Evolutionary conservation across 2,329 filamentous ascomycete genomes (phyloP), one percentile per base, ranked within the genome.

Genomic region (Epichloe baconii): DNA sequence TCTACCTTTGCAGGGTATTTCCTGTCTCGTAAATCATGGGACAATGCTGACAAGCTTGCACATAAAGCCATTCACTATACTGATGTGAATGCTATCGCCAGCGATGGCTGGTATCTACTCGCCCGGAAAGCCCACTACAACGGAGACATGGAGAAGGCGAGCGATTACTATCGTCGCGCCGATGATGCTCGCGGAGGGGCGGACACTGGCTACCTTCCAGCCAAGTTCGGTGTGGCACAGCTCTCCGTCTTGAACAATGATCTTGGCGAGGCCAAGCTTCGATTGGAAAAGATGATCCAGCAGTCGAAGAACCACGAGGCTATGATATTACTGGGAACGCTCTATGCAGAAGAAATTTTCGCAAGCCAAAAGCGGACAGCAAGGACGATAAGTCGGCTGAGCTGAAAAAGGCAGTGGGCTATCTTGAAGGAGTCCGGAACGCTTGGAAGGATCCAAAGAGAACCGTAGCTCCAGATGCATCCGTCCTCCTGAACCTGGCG

Each of bases 261-360:
- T 62, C 78, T 88, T 35, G 88, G 90, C 52, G 90, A 93, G 54
- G 93, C 93, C 26, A 97, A 97, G 66, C 85, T 96, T 61, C 82
- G 87, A 23, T 74, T 98, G 23, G 93, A 98, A 66, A 96, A 95
- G 71, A 91, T 97, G 62, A 82, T 95, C 35, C 88, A 95, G 63
- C 83, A 89, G 56, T 83, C 85, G 4, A 89, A 87, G 56, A 83
- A 76, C 56, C 76, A 91, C 19, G 94, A 98, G 62, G 89, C 89
- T 2, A 94, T 95, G 84, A 88, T 88, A 42, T 73, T 98, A 15
- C 77, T 98, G 0, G 93, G 91, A 7, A 93, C 90, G 4, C 70
- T 98, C 10, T 93, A 95, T 61, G 93, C 93, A 0, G 91, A 98
- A 64, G 93, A 98, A 59, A 86, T 95, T 1, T 97, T 97, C 63